Percentiles rank a stretch among this genome's conserved stretches.
Evolutionary conservation across 345 rosid genomes (phyloP).

Genomic region (Arabis hirsuta): DNA sequence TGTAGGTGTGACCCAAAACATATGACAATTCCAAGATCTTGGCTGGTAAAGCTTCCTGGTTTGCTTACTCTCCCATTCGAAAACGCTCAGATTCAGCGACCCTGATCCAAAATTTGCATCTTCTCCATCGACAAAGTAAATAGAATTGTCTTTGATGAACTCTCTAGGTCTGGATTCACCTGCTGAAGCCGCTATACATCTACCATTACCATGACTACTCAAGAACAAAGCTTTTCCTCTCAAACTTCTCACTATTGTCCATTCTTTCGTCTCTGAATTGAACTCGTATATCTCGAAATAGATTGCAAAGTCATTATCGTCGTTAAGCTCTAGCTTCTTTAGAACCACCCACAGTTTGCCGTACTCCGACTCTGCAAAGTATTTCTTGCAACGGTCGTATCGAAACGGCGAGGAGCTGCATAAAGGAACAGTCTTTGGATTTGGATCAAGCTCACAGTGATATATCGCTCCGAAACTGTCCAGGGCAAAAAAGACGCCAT

Average conservation of each 20-base stretch:
- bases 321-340: slow-evolving; percentile 34
- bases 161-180: not conserved
- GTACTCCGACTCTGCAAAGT: slow-evolving; percentile 32
- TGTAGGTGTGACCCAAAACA: slow-evolving; percentile 38
- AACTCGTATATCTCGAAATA: slow-evolving; percentile 31
- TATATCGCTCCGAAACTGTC: slow-evolving; percentile 24
- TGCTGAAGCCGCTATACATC: slow-evolving; percentile 23
- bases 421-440: slow-evolving; percentile 23
- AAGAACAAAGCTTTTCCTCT: slow-evolving; percentile 34
- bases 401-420: slow-evolving; percentile 20
- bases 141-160: slow-evolving; percentile 16
- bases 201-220: slow-evolving; percentile 21
- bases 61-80: slow-evolving; percentile 34
- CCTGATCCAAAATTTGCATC: not conserved
- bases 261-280: slow-evolving; percentile 18
- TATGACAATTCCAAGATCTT: slow-evolving; percentile 28
- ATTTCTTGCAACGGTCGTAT: slow-evolving; percentile 34
- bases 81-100: slow-evolving; percentile 27
- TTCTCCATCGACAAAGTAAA: slow-evolving; percentile 28
- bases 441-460: slow-evolving; percentile 16
- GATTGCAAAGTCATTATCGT: slow-evolving; percentile 31
- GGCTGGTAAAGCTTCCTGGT: slow-evolving; percentile 13
- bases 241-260: slow-evolving; percentile 29
- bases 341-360: slow-evolving; percentile 25
- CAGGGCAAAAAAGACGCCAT: slow-evolving; percentile 33